Evolutionary conservation across 2,329 filamentous ascomycete genomes (phyloP).

Genomic region (Pseudonectria buxi): DNA sequence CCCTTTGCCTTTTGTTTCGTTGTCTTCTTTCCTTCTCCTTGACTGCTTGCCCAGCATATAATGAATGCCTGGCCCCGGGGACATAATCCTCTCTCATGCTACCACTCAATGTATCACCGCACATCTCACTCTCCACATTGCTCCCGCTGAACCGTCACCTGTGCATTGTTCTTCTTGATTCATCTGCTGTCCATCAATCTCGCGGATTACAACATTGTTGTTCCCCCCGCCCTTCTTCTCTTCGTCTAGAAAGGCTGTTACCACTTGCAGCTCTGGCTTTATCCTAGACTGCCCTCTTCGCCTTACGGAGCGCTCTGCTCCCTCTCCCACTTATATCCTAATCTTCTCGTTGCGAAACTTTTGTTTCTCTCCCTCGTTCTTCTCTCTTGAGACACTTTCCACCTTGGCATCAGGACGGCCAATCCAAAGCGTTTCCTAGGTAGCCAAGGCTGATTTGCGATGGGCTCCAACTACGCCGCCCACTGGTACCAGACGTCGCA

Average conservation of each 20-base stretch:
- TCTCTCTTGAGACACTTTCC: too few species aligned
- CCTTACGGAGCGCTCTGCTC: too few species aligned
- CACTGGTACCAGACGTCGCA: constrained; percentile 12
- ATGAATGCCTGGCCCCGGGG: too few species aligned
- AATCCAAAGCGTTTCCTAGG: not conserved
- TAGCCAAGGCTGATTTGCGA: constrained; percentile 2
- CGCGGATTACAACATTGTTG: constrained; percentile 1
- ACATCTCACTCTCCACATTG: constrained; percentile 1
- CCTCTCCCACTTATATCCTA: too few species aligned
- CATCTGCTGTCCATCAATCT: constrained; percentile 1
- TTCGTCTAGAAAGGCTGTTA: too few species aligned
- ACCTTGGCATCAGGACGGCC: too few species aligned
- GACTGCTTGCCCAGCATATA: not conserved
- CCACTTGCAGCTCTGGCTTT: too few species aligned
- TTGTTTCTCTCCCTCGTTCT: too few species aligned
- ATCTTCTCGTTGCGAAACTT: too few species aligned
- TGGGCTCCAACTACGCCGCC: constrained; percentile 12
- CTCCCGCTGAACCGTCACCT: not conserved
- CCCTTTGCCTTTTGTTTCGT: constrained; percentile 1
- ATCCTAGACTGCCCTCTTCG: too few species aligned
- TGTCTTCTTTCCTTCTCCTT: not conserved
- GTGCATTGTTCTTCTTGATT: not conserved
- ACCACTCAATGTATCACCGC: constrained; percentile 2
- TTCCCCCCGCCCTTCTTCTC: too few species aligned
- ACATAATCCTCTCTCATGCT: too few species aligned